Evolutionary conservation across 176 grass and related monocot genomes (phyloP).

Genomic region (Cenchrus purpureus): DNA sequence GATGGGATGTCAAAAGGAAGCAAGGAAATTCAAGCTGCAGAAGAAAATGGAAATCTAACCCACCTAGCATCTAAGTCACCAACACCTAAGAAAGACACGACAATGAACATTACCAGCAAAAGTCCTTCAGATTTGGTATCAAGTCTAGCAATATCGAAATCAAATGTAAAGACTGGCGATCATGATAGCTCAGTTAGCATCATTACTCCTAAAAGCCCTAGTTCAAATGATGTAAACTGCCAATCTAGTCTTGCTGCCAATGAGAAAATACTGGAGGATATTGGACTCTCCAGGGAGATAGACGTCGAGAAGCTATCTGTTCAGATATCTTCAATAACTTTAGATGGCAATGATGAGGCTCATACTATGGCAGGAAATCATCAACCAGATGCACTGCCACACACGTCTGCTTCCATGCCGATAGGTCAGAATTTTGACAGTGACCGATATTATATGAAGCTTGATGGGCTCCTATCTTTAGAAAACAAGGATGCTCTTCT

Average conservation of each 20-base stretch:
- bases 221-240: slow-evolving; percentile 19
- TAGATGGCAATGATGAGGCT: slow-evolving; percentile 51
- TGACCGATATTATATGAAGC: slow-evolving; percentile 33
- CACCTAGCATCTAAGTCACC: slow-evolving; percentile 17
- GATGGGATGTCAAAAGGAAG: slow-evolving; percentile 49
- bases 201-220: slow-evolving; percentile 32
- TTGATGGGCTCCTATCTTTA: slow-evolving; percentile 35
- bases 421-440: slow-evolving; percentile 27
- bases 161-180: slow-evolving; percentile 48
- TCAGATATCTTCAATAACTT: slow-evolving; percentile 56
- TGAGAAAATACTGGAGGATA: slow-evolving; percentile 28
- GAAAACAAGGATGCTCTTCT: slow-evolving; percentile 28
- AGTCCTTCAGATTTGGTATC: slow-evolving; percentile 39
- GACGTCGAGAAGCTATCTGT: slow-evolving; percentile 47
- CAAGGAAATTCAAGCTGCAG: slow-evolving; percentile 44
- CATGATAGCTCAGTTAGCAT: background rate
- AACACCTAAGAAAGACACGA: slow-evolving; percentile 35
- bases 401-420: slow-evolving; percentile 9
- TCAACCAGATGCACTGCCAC: slow-evolving; percentile 29
- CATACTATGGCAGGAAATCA: slow-evolving; percentile 34
- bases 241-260: slow-evolving; percentile 34
- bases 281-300: slow-evolving; percentile 37
- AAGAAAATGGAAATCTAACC: slow-evolving; percentile 40
- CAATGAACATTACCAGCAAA: slow-evolving; percentile 44
- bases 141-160: slow-evolving; percentile 31